Base-by-base conservation (phyloP, 139 green algal species). In the Chlorella sorokiniana region DNA sequence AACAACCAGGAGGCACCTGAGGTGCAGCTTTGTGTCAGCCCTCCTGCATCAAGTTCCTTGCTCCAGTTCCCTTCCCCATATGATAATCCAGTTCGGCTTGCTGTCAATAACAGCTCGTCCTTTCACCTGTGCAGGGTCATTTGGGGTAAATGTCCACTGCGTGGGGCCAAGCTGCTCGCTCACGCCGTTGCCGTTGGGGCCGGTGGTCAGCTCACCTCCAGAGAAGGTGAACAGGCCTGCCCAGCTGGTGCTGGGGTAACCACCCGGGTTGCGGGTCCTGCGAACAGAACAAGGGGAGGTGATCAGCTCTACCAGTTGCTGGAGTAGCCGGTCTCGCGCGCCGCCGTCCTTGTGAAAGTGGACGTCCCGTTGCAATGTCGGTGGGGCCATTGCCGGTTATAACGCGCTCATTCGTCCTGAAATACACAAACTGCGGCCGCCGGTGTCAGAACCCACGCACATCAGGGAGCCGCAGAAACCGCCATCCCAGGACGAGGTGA, bases 121-220 rank as follows among this genome's bases (percentile, higher is more conserved):
- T 48, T 25, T 4, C 4, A 52, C 73, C 73, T 79, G 73, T 9
- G 73, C 54, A 6, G 77, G 77, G 64, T 76, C 64, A 3, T 31
- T 67, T 2, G 77, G 77, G 1, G n/a, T 25, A n/a, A 82, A 82
- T 10, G 63, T 82, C 77, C 77, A 82, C 41, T 52, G 64, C 18
- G 25, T 65, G 42, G 40, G 7, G 8, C 42, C 37, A 20, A 67
- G 5, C 44, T 75, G 38, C 9, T 52, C 20, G 1, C 22, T 6
- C 63, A 76, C 77, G 33, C 77, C 77, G 11, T 71, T 65, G 42
- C 77, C 77, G 77, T 82, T 82, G 44, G 77, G 77, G 0, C 77
- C 77, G 6, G 61, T 82, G 22, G 62, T 82, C 23, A 82, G 61
- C 44, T 41, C 48, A 37, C 61, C 77, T 16, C 77, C 77, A 27